A percentile compares a stretch with the other conserved stretches of the same genome.
Evolutionary conservation across 2,329 filamentous ascomycete species (phyloP).

Genomic region (Botrytis paeoniae): DNA sequence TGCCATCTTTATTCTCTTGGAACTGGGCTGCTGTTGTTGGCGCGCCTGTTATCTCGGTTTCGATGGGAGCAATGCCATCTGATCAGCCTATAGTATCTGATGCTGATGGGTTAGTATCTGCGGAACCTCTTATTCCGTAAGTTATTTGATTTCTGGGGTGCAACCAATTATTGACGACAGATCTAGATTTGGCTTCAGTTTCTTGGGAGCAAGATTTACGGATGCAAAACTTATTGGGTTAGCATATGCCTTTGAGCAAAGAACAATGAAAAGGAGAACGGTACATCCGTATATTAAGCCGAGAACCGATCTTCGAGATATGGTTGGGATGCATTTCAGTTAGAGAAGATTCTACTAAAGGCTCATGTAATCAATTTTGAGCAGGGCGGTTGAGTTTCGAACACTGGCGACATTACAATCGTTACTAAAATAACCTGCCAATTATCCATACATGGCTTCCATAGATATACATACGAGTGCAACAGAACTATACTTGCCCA

Average conservation of each 20-base stretch:
- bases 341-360: background rate
- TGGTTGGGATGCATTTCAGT: background rate
- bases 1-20: constrained; percentile 46
- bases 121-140: constrained; percentile 12
- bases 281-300: background rate
- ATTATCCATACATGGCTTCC: background rate
- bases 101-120: background rate
- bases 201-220: background rate
- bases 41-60: background rate
- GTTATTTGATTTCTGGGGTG: background rate
- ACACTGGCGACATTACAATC: background rate
- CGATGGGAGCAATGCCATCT: background rate
- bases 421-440: background rate
- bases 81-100: constrained; percentile 1
- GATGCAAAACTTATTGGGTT: constrained; percentile 12
- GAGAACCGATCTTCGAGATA: background rate
- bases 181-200: background rate
- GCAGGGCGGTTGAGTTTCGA: background rate
- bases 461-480: background rate
- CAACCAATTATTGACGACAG: background rate
- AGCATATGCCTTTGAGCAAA: constrained; percentile 5
- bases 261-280: background rate
- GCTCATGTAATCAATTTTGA: background rate
- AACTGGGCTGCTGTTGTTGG: background rate
- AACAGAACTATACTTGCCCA: background rate